Evolutionary conservation across 2,329 filamentous ascomycete genomes (phyloP).

Genomic region (Fusarium pseudonygamai): DNA sequence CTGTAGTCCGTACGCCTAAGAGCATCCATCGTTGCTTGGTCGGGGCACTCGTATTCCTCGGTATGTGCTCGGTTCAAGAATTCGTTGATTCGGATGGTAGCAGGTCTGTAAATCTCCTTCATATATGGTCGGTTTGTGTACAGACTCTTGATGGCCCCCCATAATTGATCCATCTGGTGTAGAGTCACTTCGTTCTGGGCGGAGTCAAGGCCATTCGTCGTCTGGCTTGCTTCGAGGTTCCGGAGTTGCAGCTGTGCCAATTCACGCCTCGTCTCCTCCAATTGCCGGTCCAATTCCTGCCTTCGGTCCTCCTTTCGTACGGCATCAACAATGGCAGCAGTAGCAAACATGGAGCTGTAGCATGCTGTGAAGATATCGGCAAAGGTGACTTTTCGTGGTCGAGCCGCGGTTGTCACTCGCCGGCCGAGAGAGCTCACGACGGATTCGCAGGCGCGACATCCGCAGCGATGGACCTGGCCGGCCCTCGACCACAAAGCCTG

Average conservation of each 20-base stretch:
- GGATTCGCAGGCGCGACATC: slow-evolving; percentile 69
- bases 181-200: slow-evolving; percentile 31
- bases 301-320: slow-evolving; percentile 66
- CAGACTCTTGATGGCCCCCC: slow-evolving; percentile 45
- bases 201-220: slow-evolving; percentile 5
- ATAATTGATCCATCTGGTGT: slow-evolving; percentile 47
- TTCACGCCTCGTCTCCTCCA: slow-evolving; percentile 63
- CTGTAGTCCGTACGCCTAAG: slow-evolving; percentile 44
- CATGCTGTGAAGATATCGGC: slow-evolving; percentile 70
- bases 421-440: slow-evolving; percentile 59
- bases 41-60: slow-evolving; percentile 44
- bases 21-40: slow-evolving; percentile 31
- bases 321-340: slow-evolving; percentile 71
- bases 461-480: slow-evolving; percentile 70
- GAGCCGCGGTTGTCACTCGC: slow-evolving; percentile 58
- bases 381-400: slow-evolving; percentile 60
- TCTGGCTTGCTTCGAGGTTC: slow-evolving; percentile 32
- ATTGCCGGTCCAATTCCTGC: slow-evolving; percentile 68
- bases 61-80: slow-evolving; percentile 42
- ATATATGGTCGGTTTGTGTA: slow-evolving; percentile 48
- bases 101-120: slow-evolving; percentile 49
- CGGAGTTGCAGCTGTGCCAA: slow-evolving; percentile 52
- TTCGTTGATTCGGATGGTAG: slow-evolving; percentile 40
- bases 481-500: slow-evolving; percentile 74
- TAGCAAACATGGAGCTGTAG: slow-evolving; percentile 74